Evolutionary conservation across 805 yeast species (phyloP), one percentile per base, ranked within the genome.

Genomic region (Wickerhamiella parazyma): DNA sequence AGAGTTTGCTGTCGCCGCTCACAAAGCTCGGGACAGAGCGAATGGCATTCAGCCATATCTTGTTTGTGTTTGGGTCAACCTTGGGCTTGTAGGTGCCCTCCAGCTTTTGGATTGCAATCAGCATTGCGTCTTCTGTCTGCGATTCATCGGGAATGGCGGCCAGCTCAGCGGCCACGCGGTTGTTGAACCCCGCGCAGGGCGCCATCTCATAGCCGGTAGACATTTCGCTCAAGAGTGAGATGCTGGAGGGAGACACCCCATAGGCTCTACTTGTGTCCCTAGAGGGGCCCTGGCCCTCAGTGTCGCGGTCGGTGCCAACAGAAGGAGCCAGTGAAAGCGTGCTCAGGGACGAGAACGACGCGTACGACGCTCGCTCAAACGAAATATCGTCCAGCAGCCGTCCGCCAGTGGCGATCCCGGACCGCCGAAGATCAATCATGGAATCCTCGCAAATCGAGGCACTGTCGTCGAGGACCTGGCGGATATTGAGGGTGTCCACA

Each of bases 81-180:
- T 37, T 14, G 16, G 24, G 41, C 10, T 19, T 20, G 36, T 38
- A 45, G 10, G 68, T 73, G 1, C 95, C 97, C 61, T 83, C 93
- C 24, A 89, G 65, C 60, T 81, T 87, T 61, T 67, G 67, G 51
- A 87, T 65, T 0, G 97, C 86, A 38, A 76, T 74, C 41, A 69
- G 71, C 11, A 86, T 66, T 0, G 94, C 95, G 59, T 84, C 82
- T 14, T 70, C 74, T 4, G 20, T 18, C 22, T 69, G 73, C 0
- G 77, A 69, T 38, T 80, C 86, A 58, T 89, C 95, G 0, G 95
- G 89, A 41, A 87, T 75, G 5, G 81, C 80, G 1, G 93, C 93
- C 38, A 86, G 68, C 54, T 78, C 84, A 34, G 80, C 80, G 37
- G 81, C 76, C 1, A 76, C 79, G 3, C 70, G 72, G n/a, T 67